phyloP scores from a whole-genome alignment of 176 grass and related monocot species.

The Metroxylon sagu region DNA sequence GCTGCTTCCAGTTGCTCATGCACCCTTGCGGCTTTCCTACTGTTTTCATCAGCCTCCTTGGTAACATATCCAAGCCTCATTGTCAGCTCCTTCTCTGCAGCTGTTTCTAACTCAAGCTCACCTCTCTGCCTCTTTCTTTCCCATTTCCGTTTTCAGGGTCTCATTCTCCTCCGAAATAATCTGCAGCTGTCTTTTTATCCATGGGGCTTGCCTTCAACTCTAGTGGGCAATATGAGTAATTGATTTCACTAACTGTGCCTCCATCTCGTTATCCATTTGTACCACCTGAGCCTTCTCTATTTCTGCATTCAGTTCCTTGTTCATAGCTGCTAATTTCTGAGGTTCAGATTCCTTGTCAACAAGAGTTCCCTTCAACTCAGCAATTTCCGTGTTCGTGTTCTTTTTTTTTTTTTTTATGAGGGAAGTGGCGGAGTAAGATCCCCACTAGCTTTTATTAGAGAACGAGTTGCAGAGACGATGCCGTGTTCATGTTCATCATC shows the following conservation, averaged over 20 bases:
- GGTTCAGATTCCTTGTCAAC: constrained; percentile 28
- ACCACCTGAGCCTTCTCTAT: background rate
- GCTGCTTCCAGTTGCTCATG: constrained; percentile 67
- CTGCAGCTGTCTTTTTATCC: constrained; percentile 89
- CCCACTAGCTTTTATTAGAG: no score
- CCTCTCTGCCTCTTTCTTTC: constrained; percentile 30
- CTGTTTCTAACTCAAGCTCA: constrained; percentile 78
- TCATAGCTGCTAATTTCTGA: background rate
- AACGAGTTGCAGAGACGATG: no score
- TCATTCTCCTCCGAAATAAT: constrained; percentile 64
- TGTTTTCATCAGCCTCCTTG: constrained; percentile 73
- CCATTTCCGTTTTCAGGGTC: constrained; percentile 30
- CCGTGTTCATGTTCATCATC: no score
- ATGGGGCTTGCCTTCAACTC: constrained; percentile 60
- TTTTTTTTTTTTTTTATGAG: constrained; percentile 9
- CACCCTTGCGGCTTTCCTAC: constrained; percentile 34
- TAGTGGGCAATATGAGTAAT: constrained; percentile 5
- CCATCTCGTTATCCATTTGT: constrained; percentile 38
- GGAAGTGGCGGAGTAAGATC: no score
- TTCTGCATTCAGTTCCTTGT: constrained; percentile 1
- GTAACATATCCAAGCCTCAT: constrained; percentile 66
- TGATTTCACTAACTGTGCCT: constrained; percentile 63
- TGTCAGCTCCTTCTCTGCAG: constrained; percentile 57
- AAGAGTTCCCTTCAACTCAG: constrained; percentile 24
- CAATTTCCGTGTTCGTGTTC: constrained; percentile 36